These are phyloP conservation scores for Thelonectria discophora DNA, from an alignment of 2,329 filamentous ascomycete species.

Conservation along the genomic window DNA sequence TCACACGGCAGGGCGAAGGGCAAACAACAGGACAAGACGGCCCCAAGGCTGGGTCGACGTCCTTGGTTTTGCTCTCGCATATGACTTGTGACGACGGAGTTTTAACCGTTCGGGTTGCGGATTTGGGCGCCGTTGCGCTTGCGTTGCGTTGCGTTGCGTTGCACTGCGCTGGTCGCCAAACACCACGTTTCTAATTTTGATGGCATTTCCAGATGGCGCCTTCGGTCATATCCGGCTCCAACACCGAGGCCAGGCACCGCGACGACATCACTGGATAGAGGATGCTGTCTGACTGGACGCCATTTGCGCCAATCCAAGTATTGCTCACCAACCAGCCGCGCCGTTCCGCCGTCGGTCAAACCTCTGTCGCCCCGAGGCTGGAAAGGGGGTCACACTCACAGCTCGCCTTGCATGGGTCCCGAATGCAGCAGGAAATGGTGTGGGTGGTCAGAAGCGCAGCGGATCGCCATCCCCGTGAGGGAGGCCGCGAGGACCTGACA, in stretches of 20 bases:
- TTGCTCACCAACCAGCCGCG: conserved; percentile 1
- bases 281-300: conserved; percentile 1
- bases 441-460: conserved; percentile 1
- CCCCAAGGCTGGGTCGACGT: not conserved
- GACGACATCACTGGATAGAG: conserved; percentile 3
- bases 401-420: conserved; percentile 5
- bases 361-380: not conserved
- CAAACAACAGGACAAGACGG: conserved; percentile 15
- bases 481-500: not conserved
- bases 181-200: conserved; percentile 20
- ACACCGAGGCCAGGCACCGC: conserved; percentile 5
- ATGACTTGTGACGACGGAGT: conserved; percentile 10
- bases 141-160: no score
- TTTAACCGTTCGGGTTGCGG: not conserved
- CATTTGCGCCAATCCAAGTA: not conserved
- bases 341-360: not conserved
- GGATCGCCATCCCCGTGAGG: not conserved
- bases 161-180: conserved; percentile 14
- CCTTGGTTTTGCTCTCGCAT: conserved; percentile 14
- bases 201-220: conserved; percentile 3
- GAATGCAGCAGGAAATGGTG: conserved; percentile 2
- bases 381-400: not conserved
- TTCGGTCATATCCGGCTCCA: conserved; percentile 7
- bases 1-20: conserved; percentile 15
- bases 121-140: not conserved